Conservation (phyloP, 1,284 basidiomycete genomes). For the Rhodotorula glutinis region DNA sequence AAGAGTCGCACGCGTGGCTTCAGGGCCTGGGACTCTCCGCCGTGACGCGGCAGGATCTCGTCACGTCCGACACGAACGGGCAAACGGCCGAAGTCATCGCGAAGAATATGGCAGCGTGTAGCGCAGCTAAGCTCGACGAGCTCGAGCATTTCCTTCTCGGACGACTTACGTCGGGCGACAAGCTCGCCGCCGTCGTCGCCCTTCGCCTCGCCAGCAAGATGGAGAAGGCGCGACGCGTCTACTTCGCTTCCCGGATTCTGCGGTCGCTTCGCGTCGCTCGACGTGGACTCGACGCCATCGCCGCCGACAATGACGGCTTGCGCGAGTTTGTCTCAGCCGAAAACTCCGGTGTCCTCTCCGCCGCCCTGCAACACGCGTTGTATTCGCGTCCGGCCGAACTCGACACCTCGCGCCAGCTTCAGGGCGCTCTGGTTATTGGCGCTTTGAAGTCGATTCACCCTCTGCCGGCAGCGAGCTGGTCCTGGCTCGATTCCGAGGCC, state of each 20-base stretch:
- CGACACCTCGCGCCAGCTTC: constrained; percentile 44
- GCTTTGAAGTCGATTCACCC: constrained; percentile 23
- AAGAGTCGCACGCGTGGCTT: constrained; percentile 27
- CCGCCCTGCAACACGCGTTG: constrained; percentile 25
- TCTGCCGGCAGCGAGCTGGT: constrained; percentile 21
- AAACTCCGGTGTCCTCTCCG: background rate
- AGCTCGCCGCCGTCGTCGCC: constrained; percentile 21
- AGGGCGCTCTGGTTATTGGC: constrained; percentile 44
- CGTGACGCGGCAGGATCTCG: background rate
- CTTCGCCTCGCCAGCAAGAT: constrained; percentile 18
- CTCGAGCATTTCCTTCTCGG: constrained; percentile 28
- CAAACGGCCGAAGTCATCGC: constrained; percentile 26
- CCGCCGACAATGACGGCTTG: background rate
- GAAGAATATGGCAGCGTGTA: constrained; percentile 26
- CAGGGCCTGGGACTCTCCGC: constrained; percentile 9
- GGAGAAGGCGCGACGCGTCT: constrained; percentile 16
- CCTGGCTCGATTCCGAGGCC: constrained; percentile 30
- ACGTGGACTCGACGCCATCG: constrained; percentile 2
- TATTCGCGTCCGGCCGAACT: constrained; percentile 43
- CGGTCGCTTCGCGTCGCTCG: constrained; percentile 13
- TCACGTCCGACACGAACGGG: constrained; percentile 11
- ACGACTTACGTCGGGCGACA: constrained; percentile 5
- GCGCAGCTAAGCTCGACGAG: background rate
- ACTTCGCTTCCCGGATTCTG: constrained; percentile 11
- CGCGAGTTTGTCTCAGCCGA: background rate